Base-by-base conservation (phyloP, 2,329 filamentous ascomycete genomes). In the Arachnopeziza araneosa region DNA sequence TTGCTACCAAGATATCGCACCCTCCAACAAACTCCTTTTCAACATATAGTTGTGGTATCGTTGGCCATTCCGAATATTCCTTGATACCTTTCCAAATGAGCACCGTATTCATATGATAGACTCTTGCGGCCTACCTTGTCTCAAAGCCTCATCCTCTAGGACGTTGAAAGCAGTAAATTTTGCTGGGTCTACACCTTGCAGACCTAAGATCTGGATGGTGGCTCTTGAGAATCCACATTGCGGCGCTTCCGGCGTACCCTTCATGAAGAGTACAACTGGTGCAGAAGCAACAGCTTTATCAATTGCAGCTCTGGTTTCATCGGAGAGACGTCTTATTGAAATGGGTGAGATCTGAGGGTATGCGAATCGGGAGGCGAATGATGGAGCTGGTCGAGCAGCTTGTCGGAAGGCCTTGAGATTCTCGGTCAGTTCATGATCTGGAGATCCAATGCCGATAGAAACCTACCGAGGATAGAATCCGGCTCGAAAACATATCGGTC, bases 91-190 rank as follows among this genome's bases (percentile, higher is more conserved):
- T 57, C 4, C 5, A 8, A 26, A 30, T 54, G 19, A 44, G 36
- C 36, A 44, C 12, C 36, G 36, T 7, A 7, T 3, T 14, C 5
- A 44, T 4, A 44, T 17, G 10, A 56, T 21, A 22, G 52, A 54
- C 9, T 30, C 21, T 22, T 22, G 14, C 21, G 56, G 73, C 79
- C 62, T 76, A 93, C 90, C 91, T 77, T 87, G 79, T 69, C 95
- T 85, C 72, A 99, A 77, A 73, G 96, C 93, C 3, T 88, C 76
- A 74, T 98, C 93, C 77, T 98, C 95, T 59, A 99, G 77, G 49
- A 99, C 95, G 77, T 99, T 98, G 77, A 96, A 97, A 8, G 95
- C 93, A n/a, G 92, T 90, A 74, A 99, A 99, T 79, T 98, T 98
- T 66, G 83, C 82, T 19, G 95, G 95, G 77, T 98, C 90, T 63